A percentile compares a stretch with the other conserved stretches of the same genome.
Conservation (phyloP, 164 flowering plant genomes). For the Akebia trifoliata region DNA sequence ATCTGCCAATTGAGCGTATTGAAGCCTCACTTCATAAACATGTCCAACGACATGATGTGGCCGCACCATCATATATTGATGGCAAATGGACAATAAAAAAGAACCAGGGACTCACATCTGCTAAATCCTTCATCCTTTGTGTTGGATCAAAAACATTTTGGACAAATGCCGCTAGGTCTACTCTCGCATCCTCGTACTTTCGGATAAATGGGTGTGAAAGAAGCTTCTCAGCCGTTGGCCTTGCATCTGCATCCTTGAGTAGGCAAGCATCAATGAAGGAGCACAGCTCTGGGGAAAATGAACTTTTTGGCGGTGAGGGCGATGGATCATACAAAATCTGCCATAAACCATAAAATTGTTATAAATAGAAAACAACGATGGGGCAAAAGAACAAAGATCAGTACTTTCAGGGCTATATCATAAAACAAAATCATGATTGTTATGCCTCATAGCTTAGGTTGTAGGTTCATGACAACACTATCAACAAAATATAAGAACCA, state of each 20-base stretch:
- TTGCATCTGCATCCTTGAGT: slow-evolving; percentile 76
- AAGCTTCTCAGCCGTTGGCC: slow-evolving; percentile 99
- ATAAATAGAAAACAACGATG: slow-evolving; percentile 8
- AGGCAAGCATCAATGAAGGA: slow-evolving; percentile 88
- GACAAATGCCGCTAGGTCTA: slow-evolving; percentile 80
- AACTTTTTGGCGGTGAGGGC: slow-evolving; percentile 66
- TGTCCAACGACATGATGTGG: not conserved
- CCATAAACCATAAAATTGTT: slow-evolving; percentile 12
- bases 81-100: slow-evolving; percentile 1
- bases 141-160: slow-evolving; percentile 82
- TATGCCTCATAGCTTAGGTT: not conserved
- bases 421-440: not conserved
- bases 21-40: not conserved
- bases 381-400: not conserved
- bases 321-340: slow-evolving; percentile 98
- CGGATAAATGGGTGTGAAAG: slow-evolving; percentile 85
- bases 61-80: not conserved
- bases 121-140: slow-evolving; percentile 87
- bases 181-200: slow-evolving; percentile 54
- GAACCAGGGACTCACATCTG: slow-evolving; percentile 65
- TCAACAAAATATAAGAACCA: too few species aligned
- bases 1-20: too few species aligned
- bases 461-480: too few species aligned
- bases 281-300: slow-evolving; percentile 85
- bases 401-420: not conserved